A percentile compares a stretch with the other conserved stretches of the same genome.
phyloP scores from a whole-genome alignment of 306 rosid species.

The Gastrolobium villosum region DNA sequence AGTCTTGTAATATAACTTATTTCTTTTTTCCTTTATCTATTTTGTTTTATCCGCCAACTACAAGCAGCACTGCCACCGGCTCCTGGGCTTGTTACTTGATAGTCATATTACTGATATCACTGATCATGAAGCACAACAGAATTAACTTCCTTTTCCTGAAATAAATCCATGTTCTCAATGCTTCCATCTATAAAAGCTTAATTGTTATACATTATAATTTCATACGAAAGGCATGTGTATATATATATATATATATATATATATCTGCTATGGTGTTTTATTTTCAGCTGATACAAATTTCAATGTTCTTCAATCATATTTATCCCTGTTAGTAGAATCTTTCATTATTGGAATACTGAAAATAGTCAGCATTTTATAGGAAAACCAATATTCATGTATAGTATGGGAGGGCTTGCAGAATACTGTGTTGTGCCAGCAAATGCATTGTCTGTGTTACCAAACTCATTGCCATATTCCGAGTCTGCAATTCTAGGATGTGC shows the following conservation, averaged over 20 bases:
- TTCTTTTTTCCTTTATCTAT: neutral
- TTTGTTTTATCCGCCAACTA: neutral
- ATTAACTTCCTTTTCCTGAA: conserved; percentile 26
- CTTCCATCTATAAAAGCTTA: conserved; percentile 1
- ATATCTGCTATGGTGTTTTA: neutral
- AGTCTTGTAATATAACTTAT: neutral
- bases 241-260: neutral
- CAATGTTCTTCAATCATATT: conserved; percentile 27
- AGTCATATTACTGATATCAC: conserved; percentile 1
- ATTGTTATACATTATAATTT: conserved; percentile 19
- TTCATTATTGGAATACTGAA: conserved; percentile 45
- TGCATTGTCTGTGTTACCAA: conserved; percentile 75
- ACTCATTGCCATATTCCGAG: conserved; percentile 81
- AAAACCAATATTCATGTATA: conserved; percentile 86
- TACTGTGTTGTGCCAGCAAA: conserved; percentile 94
- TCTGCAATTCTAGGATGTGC: conserved; percentile 98
- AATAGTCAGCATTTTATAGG: conserved; percentile 59
- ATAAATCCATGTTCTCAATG: conserved; percentile 15
- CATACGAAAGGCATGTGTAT: neutral
- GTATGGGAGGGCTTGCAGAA: conserved; percentile 99
- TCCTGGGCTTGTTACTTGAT: conserved; percentile 8
- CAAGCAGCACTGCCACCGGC: neutral
- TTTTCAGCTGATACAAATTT: conserved; percentile 32
- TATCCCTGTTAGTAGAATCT: conserved; percentile 22
- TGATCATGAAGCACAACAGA: neutral